A percentile compares a stretch with the other conserved stretches of the same genome.
These are phyloP conservation scores for Zymoseptoria pseudotritici DNA, from an alignment of 2,329 filamentous ascomycete genomes.

Conservation along the genomic window DNA sequence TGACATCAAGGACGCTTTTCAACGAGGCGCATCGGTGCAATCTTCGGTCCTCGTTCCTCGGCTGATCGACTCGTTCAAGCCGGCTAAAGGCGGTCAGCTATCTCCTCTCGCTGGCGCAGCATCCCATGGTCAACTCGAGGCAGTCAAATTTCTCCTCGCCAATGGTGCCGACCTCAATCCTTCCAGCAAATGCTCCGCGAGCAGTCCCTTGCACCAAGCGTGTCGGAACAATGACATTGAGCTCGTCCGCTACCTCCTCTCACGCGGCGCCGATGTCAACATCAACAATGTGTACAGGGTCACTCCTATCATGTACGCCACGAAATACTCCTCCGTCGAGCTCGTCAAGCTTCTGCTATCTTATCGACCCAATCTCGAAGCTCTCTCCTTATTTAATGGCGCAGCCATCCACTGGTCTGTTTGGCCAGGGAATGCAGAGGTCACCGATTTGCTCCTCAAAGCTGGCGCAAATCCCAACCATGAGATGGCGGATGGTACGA, in stretches of 20 bases:
- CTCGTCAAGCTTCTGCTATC: constrained; percentile 23
- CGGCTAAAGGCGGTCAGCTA: constrained; percentile 26
- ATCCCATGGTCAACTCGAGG: constrained; percentile 20
- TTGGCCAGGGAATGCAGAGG: constrained; percentile 20
- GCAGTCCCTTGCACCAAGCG: constrained; percentile 27
- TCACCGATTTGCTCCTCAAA: constrained; percentile 21
- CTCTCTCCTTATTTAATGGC: constrained; percentile 24
- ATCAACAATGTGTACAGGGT: constrained; percentile 25
- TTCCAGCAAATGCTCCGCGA: constrained; percentile 19
- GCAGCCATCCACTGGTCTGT: constrained; percentile 26
- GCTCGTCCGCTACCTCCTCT: constrained; percentile 21
- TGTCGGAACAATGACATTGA: constrained; percentile 23
- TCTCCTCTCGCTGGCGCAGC: constrained; percentile 29
- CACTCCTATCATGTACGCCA: constrained; percentile 29
- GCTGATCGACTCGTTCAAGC: constrained; percentile 29
- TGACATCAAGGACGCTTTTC: constrained; percentile 21
- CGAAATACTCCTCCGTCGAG: constrained; percentile 20
- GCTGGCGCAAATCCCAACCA: constrained; percentile 24
- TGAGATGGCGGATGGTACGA: constrained; percentile 23
- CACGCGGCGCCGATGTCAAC: constrained; percentile 23
- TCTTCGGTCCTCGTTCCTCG: constrained; percentile 19
- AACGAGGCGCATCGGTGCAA: constrained; percentile 24
- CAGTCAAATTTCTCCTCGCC: constrained; percentile 22
- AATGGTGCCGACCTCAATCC: constrained; percentile 26
- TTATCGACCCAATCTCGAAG: constrained; percentile 21